Evolutionary conservation across 768 basidiomycete species (phyloP), one percentile per base, ranked within the genome.

Genomic region (Trametes villosa): DNA sequence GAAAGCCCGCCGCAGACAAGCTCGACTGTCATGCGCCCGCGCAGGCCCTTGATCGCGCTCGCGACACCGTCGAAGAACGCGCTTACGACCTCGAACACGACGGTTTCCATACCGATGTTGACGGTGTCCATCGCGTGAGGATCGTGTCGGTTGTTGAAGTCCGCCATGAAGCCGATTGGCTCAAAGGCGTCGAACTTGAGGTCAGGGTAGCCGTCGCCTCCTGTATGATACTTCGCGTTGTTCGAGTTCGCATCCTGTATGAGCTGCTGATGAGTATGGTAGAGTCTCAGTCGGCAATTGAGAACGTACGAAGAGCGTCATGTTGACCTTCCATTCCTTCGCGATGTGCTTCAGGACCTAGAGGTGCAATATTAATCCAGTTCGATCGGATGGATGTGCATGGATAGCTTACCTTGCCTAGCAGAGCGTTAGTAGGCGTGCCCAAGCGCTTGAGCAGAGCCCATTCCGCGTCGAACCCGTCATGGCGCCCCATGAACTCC

Each of bases 1-100:
- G 68, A 70, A 15, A 76, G 53, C 3, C 74, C 75, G n/a, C 74
- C 74, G 33, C 54, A 58, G 2, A 76, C 42, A 30, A 77, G 62
- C 42, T 74, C 71, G 33, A 75, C 53, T 40, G 68, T 71, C 34
- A 76, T 12, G 13, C 62, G 62, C 11, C 62, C 65, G 11, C 64
- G 57, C 38, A 74, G 53, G 13, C 47, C 59, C 38, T 69, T 69
- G 36, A 75, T 52, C 0, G 71, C 68, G 13, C 66, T 57, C n/a
- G 67, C 66, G 2, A 68, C 67, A 3, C 51, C 68, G 18, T 70
- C 61, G 53, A 75, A 75, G 59, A 78, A 76, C 1, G 62, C 57
- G 17, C 24, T 34, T 31, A 47, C 42, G 6, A 29, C 34, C 40
- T 27, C 18, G 20, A 11, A 26, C 9, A 44, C 51, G 20, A 52